Evolutionary conservation across 208 protist genomes (phyloP).

Genomic region (Leishmania aethiopica): DNA sequence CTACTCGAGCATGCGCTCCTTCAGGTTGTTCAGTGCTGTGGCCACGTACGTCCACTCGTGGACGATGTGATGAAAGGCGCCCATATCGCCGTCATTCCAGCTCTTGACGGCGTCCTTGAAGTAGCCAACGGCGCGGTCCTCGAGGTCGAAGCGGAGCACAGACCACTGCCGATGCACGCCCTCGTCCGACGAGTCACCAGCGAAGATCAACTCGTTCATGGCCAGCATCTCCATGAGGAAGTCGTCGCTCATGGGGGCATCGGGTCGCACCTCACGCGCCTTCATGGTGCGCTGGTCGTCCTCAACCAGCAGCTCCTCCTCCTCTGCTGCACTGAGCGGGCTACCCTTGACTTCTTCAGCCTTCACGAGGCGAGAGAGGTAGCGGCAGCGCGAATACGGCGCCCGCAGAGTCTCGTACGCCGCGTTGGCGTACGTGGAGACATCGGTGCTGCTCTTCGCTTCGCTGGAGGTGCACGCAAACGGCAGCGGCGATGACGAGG

Average conservation of each 20-base stretch:
- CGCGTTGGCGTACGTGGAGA: slow-evolving; percentile 76
- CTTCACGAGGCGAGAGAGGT: slow-evolving; percentile 59
- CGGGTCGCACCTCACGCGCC: slow-evolving; percentile 28
- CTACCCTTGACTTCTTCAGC: slow-evolving; percentile 38
- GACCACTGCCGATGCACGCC: slow-evolving; percentile 41
- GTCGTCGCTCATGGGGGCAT: slow-evolving; percentile 43
- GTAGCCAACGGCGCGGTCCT: slow-evolving; percentile 68
- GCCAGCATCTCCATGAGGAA: slow-evolving; percentile 82
- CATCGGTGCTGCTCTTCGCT: slow-evolving; percentile 20
- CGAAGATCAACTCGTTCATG: slow-evolving; percentile 81
- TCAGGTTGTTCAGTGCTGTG: slow-evolving; percentile 69
- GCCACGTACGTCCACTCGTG: slow-evolving; percentile 83
- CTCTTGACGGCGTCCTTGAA: slow-evolving; percentile 33
- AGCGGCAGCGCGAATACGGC: slow-evolving; percentile 79
- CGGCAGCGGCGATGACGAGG: not conserved
- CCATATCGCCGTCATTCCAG: slow-evolving; percentile 49
- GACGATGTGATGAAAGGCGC: slow-evolving; percentile 46
- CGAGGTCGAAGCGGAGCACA: slow-evolving; percentile 61
- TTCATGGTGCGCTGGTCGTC: slow-evolving; percentile 52
- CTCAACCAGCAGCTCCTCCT: slow-evolving; percentile 63
- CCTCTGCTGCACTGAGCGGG: slow-evolving; percentile 52
- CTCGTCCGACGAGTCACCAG: slow-evolving; percentile 44
- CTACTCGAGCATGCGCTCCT: slow-evolving; percentile 47
- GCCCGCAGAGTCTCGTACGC: slow-evolving; percentile 78
- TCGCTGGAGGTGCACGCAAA: slow-evolving; percentile 8